Percentiles rank a stretch among this genome's conserved stretches.
Conservation (phyloP, 495 filamentous ascomycete genomes). For the Xylaria flabelliformis region DNA sequence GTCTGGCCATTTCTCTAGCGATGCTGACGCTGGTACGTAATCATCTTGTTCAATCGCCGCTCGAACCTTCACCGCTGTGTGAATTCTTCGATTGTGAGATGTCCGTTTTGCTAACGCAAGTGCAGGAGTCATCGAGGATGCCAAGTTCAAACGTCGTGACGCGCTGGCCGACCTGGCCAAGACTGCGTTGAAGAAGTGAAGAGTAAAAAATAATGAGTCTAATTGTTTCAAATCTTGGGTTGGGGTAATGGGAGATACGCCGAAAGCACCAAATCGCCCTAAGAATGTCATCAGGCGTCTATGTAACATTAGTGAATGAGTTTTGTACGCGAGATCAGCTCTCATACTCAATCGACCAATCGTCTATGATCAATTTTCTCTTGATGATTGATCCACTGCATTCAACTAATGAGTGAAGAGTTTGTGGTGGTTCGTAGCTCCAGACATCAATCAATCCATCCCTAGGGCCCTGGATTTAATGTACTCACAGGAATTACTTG, state of each 20-base stretch:
- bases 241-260: neutral
- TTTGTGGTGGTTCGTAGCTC: no score
- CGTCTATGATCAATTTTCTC: neutral
- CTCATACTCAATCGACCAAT: neutral
- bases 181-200: constrained; percentile 55
- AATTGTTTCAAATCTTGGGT: neutral
- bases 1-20: constrained; percentile 69
- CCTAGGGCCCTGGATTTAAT: neutral
- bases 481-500: neutral
- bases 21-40: constrained; percentile 68
- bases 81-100: neutral
- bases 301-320: neutral
- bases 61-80: neutral
- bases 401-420: neutral
- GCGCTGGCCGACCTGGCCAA: constrained; percentile 68
- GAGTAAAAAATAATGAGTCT: neutral
- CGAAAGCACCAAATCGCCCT: neutral
- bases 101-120: constrained; percentile 32
- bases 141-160: constrained; percentile 74
- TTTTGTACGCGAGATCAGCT: neutral
- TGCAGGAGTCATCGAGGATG: constrained; percentile 70
- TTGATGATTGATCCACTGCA: no score
- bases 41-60: neutral
- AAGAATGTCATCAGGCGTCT: neutral
- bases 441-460: no score